A percentile compares a stretch with the other conserved stretches of the same genome.
These are phyloP conservation scores for Solanum acaule DNA, from an alignment of 257 asterid species.

Conservation along the genomic window DNA sequence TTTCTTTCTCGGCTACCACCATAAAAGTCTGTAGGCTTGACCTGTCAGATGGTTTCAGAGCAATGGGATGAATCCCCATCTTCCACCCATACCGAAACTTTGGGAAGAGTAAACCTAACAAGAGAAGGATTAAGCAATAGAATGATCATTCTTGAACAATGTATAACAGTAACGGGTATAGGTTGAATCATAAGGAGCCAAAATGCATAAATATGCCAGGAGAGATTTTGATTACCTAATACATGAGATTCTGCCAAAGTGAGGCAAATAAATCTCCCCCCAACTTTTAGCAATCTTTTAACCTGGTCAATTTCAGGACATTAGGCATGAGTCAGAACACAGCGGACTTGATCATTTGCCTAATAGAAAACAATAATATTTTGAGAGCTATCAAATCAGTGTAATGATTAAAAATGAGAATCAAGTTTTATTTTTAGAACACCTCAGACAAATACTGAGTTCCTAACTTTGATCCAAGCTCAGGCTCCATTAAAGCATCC, in stretches of 20 bases:
- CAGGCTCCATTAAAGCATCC: slow-evolving; percentile 99
- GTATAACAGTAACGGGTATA: not conserved
- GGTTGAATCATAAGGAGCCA: not conserved
- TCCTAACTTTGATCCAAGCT: slow-evolving; percentile 71
- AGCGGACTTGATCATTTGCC: not conserved
- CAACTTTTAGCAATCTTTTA: slow-evolving; percentile 57
- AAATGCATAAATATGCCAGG: not conserved
- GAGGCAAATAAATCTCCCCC: slow-evolving; percentile 84
- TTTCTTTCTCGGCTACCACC: slow-evolving; percentile 70
- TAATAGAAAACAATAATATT: not conserved
- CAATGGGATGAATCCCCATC: slow-evolving; percentile 53
- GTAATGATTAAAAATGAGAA: not conserved
- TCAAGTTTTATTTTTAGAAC: slow-evolving; percentile 6
- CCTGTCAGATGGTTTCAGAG: slow-evolving; percentile 35
- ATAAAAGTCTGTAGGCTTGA: slow-evolving; percentile 63
- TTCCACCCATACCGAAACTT: slow-evolving; percentile 92
- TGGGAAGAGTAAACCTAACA: slow-evolving; percentile 61
- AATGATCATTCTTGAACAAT: not conserved
- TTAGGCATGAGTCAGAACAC: slow-evolving; percentile 4
- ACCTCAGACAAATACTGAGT: slow-evolving; percentile 77
- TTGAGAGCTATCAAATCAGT: not conserved
- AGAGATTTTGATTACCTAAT: slow-evolving; percentile 42
- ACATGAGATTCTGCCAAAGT: slow-evolving; percentile 88
- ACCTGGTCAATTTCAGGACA: slow-evolving; percentile 41
- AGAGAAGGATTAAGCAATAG: slow-evolving; percentile 1